Conservation (phyloP, 2,329 filamentous ascomycete genomes). For the Pyrenochaeta sp. region DNA sequence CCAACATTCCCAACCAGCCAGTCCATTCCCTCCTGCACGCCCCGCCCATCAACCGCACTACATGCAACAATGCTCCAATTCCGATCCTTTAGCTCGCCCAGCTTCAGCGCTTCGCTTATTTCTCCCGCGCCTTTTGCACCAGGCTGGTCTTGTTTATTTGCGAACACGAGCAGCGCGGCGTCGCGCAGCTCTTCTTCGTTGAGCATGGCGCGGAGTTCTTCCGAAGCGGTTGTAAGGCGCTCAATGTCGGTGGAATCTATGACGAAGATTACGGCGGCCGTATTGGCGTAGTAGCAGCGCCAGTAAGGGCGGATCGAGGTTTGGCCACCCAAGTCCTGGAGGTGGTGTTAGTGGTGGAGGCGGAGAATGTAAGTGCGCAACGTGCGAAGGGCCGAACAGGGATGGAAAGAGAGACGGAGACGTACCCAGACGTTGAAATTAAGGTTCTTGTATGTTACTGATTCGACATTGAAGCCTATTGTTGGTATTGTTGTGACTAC, state of each 20-base stretch:
- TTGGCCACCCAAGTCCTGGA: slow-evolving; percentile 89
- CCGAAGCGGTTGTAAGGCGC: slow-evolving; percentile 87
- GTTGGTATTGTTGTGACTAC: slow-evolving; percentile 99
- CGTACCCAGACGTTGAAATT: slow-evolving; percentile 98
- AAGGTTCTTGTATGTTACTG: slow-evolving; percentile 96
- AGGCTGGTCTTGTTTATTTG: slow-evolving; percentile 98
- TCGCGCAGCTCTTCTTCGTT: slow-evolving; percentile 97
- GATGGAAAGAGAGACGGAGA: slow-evolving; percentile 8
- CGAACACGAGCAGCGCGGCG: slow-evolving; percentile 90
- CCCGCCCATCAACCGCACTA: slow-evolving; percentile 92
- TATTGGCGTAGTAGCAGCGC: slow-evolving; percentile 99
- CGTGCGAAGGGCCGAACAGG: neutral
- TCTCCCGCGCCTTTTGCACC: slow-evolving; percentile 96
- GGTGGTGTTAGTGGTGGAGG: slow-evolving; percentile 1
- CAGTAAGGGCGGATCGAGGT: slow-evolving; percentile 99
- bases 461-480: slow-evolving; percentile 99
- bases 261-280: slow-evolving; percentile 97
- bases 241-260: slow-evolving; percentile 99
- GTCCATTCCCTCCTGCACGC: slow-evolving; percentile 97
- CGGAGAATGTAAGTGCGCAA: neutral
- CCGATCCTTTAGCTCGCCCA: slow-evolving; percentile 91
- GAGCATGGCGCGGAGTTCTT: slow-evolving; percentile 93
- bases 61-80: slow-evolving; percentile 99
- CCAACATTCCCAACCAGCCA: slow-evolving; percentile 80
- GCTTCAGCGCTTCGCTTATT: slow-evolving; percentile 89